Percentiles rank a stretch among this genome's conserved stretches.
phyloP scores from a whole-genome alignment of 345 rosid species.

The Syzygium aromaticum region DNA sequence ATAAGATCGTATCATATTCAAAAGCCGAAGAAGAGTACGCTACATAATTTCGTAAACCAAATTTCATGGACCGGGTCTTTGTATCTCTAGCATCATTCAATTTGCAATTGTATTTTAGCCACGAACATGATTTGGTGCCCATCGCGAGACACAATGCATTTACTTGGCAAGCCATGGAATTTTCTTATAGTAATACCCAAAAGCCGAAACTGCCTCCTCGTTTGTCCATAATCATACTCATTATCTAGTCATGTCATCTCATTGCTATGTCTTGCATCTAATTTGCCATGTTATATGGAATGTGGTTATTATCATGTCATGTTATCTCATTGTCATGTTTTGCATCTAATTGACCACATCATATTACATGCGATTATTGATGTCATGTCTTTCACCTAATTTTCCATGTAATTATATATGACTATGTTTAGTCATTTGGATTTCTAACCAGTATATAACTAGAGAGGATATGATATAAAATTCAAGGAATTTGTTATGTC shows the following conservation, averaged over 20 bases:
- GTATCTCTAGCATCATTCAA: no score
- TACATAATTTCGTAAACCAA: not conserved
- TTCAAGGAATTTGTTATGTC: not conserved
- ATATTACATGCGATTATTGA: not conserved
- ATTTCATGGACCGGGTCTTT: not conserved
- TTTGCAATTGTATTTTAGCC: no score
- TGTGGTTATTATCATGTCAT: not conserved
- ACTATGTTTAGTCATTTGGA: not conserved
- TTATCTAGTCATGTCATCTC: not conserved
- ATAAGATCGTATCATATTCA: not conserved
- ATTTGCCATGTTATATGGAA: not conserved
- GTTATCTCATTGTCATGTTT: not conserved
- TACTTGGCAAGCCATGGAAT: no score
- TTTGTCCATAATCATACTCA: not conserved
- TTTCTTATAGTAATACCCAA: no score
- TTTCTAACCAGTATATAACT: not conserved
- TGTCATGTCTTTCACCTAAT: not conserved
- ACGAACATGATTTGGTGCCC: no score
- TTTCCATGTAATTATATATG: rapidly evolving
- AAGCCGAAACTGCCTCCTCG: not conserved
- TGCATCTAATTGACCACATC: not conserved
- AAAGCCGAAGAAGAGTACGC: not conserved
- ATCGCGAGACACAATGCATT: no score
- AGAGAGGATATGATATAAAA: not conserved
- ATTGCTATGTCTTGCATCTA: not conserved